Evolutionary conservation across 2,329 filamentous ascomycete species (phyloP).

Genomic region (Diaporthe ilicicola): DNA sequence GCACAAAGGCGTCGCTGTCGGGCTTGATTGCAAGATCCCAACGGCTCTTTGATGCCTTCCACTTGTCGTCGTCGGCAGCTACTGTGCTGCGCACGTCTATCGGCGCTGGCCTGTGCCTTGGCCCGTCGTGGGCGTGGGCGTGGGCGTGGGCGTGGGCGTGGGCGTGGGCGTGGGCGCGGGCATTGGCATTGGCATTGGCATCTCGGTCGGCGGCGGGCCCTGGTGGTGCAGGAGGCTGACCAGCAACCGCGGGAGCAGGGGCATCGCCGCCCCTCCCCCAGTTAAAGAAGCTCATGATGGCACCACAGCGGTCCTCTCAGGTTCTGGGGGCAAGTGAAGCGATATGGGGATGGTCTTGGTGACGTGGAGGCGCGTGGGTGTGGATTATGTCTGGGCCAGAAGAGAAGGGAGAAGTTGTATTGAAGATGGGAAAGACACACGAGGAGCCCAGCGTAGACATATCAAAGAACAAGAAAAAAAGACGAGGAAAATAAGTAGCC

Average conservation of each 20-base stretch:
- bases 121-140: neutral
- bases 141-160: neutral
- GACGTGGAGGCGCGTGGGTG: neutral
- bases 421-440: neutral
- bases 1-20: neutral
- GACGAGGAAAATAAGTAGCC: neutral
- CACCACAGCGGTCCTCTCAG: neutral
- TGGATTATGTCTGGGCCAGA: conserved; percentile 7
- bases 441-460: neutral
- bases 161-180: neutral
- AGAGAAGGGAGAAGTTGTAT: neutral
- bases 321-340: neutral
- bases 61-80: conserved; percentile 3
- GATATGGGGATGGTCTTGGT: neutral
- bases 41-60: conserved; percentile 20
- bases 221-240: neutral
- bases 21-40: conserved; percentile 19
- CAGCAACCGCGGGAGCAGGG: neutral
- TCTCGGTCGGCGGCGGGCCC: neutral
- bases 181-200: neutral
- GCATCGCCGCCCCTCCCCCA: neutral
- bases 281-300: conserved; percentile 1
- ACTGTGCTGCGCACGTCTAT: neutral
- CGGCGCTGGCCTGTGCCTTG: neutral
- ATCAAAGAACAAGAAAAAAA: neutral